Evolutionary conservation across 116 monocot species (phyloP).

Genomic region (Dioscorea cayenensis): DNA sequence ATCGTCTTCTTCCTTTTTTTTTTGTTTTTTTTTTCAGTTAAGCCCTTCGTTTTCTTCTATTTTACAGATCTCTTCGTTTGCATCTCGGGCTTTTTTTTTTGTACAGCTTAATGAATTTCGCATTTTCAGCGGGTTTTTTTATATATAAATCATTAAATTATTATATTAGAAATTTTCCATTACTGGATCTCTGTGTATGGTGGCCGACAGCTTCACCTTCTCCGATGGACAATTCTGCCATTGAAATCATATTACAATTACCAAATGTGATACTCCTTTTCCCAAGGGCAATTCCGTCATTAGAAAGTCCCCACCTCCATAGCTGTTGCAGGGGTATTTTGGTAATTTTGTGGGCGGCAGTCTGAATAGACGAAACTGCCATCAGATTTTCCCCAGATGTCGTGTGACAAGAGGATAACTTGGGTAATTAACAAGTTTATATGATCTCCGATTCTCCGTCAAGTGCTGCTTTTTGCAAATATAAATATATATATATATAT

Average conservation of each 20-base stretch:
- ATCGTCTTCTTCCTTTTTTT: background rate
- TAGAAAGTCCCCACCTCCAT: background rate
- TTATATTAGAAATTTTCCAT: background rate
- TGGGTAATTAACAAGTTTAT: background rate
- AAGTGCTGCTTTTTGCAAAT: background rate
- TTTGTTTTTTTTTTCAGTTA: background rate
- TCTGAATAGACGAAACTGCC: too few species aligned
- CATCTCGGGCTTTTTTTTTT: background rate
- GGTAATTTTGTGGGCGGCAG: too few species aligned
- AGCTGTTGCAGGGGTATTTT: too few species aligned
- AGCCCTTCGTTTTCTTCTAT: background rate
- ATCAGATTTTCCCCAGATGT: too few species aligned
- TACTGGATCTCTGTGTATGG: background rate
- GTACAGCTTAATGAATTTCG: constrained; percentile 1
- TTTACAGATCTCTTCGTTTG: background rate
- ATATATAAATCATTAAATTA: background rate
- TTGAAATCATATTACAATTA: background rate
- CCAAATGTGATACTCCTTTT: background rate
- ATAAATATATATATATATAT: background rate
- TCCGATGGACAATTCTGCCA: background rate
- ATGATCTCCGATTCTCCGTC: background rate
- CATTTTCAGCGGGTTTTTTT: background rate
- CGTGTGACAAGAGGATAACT: too few species aligned
- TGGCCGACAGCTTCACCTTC: background rate
- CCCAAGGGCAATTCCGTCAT: background rate